These are phyloP conservation scores for Pseudocercospora cruenta DNA, from an alignment of 2,329 filamentous ascomycete genomes.

Conservation along the genomic window DNA sequence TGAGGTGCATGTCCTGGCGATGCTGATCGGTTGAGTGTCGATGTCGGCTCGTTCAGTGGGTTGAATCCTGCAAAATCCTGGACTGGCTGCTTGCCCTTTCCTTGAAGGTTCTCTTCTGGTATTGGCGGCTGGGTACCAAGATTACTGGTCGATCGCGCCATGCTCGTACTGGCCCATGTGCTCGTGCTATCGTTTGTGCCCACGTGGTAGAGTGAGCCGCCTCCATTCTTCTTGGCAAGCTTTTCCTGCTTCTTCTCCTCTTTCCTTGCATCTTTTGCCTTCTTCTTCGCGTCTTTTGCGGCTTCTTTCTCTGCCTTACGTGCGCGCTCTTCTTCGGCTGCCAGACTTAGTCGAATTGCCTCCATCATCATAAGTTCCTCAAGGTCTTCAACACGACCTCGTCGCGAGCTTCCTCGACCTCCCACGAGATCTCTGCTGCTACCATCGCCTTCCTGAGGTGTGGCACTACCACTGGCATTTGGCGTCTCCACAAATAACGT, in stretches of 20 bases:
- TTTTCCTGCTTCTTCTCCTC: slow-evolving; percentile 69
- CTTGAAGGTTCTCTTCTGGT: slow-evolving; percentile 40
- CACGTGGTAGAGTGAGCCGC: slow-evolving; percentile 57
- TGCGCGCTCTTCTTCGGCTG: slow-evolving; percentile 89
- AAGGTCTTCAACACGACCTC: slow-evolving; percentile 77
- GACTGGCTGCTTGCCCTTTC: slow-evolving; percentile 54
- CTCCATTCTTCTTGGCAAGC: slow-evolving; percentile 66
- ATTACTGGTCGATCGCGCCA: slow-evolving; percentile 53
- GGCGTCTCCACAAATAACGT: slow-evolving; percentile 57
- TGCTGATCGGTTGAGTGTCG: slow-evolving; percentile 41
- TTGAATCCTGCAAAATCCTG: slow-evolving; percentile 48
- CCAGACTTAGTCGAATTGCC: slow-evolving; percentile 87
- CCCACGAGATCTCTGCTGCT: slow-evolving; percentile 42
- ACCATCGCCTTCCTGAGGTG: slow-evolving; percentile 43
- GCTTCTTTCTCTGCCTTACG: slow-evolving; percentile 80
- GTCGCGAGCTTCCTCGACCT: slow-evolving; percentile 56
- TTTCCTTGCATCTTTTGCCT: slow-evolving; percentile 73
- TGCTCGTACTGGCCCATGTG: slow-evolving; percentile 38
- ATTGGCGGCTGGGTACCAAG: slow-evolving; percentile 50
- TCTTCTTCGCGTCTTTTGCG: slow-evolving; percentile 80
- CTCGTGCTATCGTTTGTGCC: slow-evolving; percentile 40
- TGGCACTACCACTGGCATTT: slow-evolving; percentile 49
- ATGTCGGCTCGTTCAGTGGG: slow-evolving; percentile 47
- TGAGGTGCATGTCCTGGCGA: slow-evolving; percentile 35
- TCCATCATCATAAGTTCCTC: slow-evolving; percentile 99